A percentile compares a stretch with the other conserved stretches of the same genome.
phyloP scores from a whole-genome alignment of 768 basidiomycete species.

The Suillus alpinus region DNA sequence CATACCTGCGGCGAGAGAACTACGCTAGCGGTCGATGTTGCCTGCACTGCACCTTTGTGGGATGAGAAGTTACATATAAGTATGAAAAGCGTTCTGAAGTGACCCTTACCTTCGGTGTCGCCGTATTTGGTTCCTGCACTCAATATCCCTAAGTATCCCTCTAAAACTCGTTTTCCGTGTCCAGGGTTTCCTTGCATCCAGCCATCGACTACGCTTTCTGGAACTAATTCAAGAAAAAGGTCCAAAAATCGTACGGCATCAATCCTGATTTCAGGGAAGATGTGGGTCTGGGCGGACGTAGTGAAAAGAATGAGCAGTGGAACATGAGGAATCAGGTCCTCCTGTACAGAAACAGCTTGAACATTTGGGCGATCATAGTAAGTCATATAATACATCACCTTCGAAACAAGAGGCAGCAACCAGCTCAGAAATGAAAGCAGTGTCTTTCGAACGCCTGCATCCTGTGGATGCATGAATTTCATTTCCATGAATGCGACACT shows the following conservation, averaged over 20 bases:
- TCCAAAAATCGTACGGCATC: slow-evolving; percentile 84
- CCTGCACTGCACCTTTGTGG: slow-evolving; percentile 28
- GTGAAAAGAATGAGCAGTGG: slow-evolving; percentile 78
- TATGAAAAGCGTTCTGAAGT: neutral
- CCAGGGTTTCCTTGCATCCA: slow-evolving; percentile 56
- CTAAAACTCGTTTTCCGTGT: slow-evolving; percentile 64
- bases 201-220: slow-evolving; percentile 60
- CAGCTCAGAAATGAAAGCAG: slow-evolving; percentile 68
- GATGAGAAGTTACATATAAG: neutral
- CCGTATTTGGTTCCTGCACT: slow-evolving; percentile 64
- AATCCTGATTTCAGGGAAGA: slow-evolving; percentile 91
- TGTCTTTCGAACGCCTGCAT: slow-evolving; percentile 73
- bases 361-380: neutral
- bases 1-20: slow-evolving; percentile 60
- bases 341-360: slow-evolving; percentile 39
- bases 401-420: slow-evolving; percentile 63
- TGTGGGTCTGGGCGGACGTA: slow-evolving; percentile 89
- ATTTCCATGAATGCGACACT: neutral
- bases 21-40: slow-evolving; percentile 64
- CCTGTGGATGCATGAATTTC: slow-evolving; percentile 43
- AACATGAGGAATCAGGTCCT: slow-evolving; percentile 70
- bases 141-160: slow-evolving; percentile 80
- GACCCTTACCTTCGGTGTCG: slow-evolving; percentile 47
- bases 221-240: slow-evolving; percentile 68
- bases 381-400: slow-evolving; percentile 36